Evolutionary conservation across 179 eudicot species (phyloP).

Genomic region (Spergularia azorica): DNA sequence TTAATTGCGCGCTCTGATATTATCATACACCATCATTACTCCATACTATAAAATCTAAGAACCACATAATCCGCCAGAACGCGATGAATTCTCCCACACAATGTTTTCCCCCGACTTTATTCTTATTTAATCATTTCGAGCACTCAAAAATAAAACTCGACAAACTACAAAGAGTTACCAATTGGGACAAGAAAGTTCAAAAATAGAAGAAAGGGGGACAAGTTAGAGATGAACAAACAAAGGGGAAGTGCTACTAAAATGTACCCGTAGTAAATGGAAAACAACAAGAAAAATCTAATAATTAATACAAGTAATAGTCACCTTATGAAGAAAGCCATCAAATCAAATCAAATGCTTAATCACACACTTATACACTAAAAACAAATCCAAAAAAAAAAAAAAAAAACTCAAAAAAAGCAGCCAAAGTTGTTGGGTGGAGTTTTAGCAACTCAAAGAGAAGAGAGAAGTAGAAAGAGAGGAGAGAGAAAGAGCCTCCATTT

Average conservation of each 20-base stretch:
- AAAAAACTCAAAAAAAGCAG: no score
- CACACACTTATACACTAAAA: background rate
- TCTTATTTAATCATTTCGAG: no score
- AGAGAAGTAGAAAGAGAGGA: background rate
- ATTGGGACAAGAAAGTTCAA: background rate
- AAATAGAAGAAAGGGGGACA: background rate
- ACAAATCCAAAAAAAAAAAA: no score
- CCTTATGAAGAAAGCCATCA: constrained; percentile 4
- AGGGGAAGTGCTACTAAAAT: background rate
- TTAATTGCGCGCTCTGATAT: no score
- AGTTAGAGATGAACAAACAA: background rate
- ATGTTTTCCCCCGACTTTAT: no score
- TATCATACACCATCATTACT: no score
- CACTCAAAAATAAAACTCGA: no score
- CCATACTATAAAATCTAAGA: no score
- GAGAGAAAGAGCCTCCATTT: constrained; percentile 4
- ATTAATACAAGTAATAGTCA: background rate
- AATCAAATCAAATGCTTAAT: background rate
- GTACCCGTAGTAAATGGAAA: background rate
- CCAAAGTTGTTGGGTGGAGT: background rate
- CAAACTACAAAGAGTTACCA: no score
- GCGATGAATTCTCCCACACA: no score
- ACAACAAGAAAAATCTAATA: background rate
- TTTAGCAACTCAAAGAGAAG: background rate
- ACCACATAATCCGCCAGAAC: no score